Conservation (phyloP, 2,329 filamentous ascomycete genomes). For the Talaromyces sp. region DNA sequence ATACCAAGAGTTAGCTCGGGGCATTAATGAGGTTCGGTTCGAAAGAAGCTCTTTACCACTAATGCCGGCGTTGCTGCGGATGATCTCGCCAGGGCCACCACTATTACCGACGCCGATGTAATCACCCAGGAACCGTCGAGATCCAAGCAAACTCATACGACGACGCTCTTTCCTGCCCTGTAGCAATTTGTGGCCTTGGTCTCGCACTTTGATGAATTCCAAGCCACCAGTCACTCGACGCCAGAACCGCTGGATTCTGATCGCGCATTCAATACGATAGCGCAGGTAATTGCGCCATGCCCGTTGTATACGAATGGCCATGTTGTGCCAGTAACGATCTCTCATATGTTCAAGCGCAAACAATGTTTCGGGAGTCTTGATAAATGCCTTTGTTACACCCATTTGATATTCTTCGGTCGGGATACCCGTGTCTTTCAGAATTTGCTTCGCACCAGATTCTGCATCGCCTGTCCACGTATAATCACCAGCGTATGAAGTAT, state of each 20-base stretch:
- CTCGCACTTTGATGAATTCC: conserved; percentile 82
- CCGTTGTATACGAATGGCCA: conserved; percentile 95
- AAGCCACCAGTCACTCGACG: conserved; percentile 85
- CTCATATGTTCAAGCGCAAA: conserved; percentile 98
- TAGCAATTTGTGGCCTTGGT: conserved; percentile 79
- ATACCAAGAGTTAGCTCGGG: neutral
- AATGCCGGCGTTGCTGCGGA: conserved; percentile 71
- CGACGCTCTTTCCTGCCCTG: conserved; percentile 84
- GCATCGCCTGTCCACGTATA: conserved; percentile 93
- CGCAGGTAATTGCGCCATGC: conserved; percentile 96
- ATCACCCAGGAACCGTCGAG: conserved; percentile 87
- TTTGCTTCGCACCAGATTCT: conserved; percentile 82
- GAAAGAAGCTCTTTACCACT: conserved; percentile 48
- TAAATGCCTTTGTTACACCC: conserved; percentile 94
- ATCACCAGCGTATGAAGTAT: conserved; percentile 92
- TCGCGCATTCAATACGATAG: conserved; percentile 88
- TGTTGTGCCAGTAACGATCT: conserved; percentile 98
- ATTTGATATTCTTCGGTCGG: conserved; percentile 95
- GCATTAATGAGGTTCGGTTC: neutral
- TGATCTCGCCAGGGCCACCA: conserved; percentile 73
- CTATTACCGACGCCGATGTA: conserved; percentile 84
- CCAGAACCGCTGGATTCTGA: conserved; percentile 92
- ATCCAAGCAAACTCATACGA: conserved; percentile 85
- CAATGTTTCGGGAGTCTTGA: conserved; percentile 94
- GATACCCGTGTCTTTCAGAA: conserved; percentile 93